These are phyloP conservation scores for Alloteropsis semialata DNA, from an alignment of 176 grass and related monocot species.

Conservation along the genomic window DNA sequence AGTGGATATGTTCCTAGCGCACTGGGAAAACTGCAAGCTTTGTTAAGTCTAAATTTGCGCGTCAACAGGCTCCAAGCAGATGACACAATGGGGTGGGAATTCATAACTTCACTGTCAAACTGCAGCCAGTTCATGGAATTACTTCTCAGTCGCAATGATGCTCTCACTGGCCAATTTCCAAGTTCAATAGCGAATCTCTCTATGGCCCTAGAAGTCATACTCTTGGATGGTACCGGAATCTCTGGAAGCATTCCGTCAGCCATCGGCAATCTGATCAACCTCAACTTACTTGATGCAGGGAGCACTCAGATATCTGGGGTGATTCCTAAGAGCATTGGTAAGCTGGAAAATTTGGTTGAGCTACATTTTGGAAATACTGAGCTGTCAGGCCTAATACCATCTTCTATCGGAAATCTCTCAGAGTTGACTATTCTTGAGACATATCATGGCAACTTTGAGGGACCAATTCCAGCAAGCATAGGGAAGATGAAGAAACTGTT, in stretches of 20 bases:
- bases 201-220: not conserved
- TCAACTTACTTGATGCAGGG: not conserved
- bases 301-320: not conserved
- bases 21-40: not conserved
- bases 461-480: constrained; percentile 4
- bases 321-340: not conserved
- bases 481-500: not conserved
- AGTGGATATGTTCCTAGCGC: not conserved
- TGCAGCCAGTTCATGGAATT: not conserved
- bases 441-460: not conserved
- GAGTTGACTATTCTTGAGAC: not conserved
- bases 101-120: not conserved
- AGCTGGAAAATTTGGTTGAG: not conserved
- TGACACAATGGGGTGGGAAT: not conserved
- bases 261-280: constrained; percentile 17
- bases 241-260: not conserved
- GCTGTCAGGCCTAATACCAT: not conserved
- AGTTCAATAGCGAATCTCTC: not conserved
- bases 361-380: not conserved
- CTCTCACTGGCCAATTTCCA: not conserved
- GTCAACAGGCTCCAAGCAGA: not conserved
- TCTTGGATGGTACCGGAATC: not conserved
- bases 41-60: not conserved
- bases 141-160: no score
- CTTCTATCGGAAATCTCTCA: constrained; percentile 11